These are phyloP conservation scores for Crepidotus variabilis DNA, from an alignment of 768 basidiomycete genomes.

Conservation along the genomic window DNA sequence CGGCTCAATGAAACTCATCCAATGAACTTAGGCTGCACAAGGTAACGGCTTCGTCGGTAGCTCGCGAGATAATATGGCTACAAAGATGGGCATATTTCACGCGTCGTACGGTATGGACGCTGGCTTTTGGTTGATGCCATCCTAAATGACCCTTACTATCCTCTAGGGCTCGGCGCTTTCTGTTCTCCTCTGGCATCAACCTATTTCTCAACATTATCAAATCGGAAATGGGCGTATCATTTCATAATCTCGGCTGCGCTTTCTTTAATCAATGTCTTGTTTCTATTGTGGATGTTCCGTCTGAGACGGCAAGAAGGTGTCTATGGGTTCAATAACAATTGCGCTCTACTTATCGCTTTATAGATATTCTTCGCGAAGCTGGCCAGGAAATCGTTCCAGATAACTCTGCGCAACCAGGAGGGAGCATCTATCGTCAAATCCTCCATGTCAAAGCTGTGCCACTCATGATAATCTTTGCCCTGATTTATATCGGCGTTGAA, in stretches of 20 bases:
- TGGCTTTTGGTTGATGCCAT: background rate
- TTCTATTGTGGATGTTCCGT: constrained; percentile 57
- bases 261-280: constrained; percentile 46
- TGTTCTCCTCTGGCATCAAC: constrained; percentile 73
- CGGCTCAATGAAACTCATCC: background rate
- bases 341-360: background rate
- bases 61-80: constrained; percentile 48
- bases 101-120: constrained; percentile 50
- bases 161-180: constrained; percentile 58
- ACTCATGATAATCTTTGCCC: constrained; percentile 52
- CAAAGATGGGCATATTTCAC: constrained; percentile 68
- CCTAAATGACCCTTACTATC: background rate
- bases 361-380: constrained; percentile 53
- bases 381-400: constrained; percentile 40
- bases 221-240: constrained; percentile 66
- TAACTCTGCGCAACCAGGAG: constrained; percentile 22
- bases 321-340: background rate
- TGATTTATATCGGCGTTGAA: constrained; percentile 67
- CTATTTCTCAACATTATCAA: constrained; percentile 56
- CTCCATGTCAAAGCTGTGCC: constrained; percentile 50
- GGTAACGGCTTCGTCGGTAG: constrained; percentile 66
- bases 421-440: constrained; percentile 43
- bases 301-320: constrained; percentile 66
- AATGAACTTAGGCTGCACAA: constrained; percentile 51
- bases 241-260: constrained; percentile 65